Base-by-base conservation (phyloP, 23 red algal genomes). In the Gracilaria gracilis region DNA sequence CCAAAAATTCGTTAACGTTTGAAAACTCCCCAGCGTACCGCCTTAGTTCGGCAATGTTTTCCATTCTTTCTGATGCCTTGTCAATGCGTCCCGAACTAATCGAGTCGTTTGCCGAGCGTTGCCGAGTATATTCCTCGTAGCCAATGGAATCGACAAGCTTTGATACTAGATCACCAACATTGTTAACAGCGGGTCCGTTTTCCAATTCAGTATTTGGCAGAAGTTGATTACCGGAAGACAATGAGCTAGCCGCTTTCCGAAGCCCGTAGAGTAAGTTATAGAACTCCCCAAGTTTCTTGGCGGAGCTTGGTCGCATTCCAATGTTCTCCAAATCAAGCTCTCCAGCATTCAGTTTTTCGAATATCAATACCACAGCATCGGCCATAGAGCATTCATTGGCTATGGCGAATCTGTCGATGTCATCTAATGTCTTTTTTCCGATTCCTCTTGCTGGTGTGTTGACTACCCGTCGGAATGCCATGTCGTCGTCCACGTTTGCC, bases 371-470 rank as follows among this genome's bases (percentile, higher is more conserved):
- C 49, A 78, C 55, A 28, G 69, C 50, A 46, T 64, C 54, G 25
- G 64, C 57, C 86, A 89, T 89, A 35, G 69, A 65, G 27, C 69
- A 47, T 19, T 44, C 81, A 27, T 49, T 12, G 23, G 38, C 12
- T 40, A 67, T 21, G 3, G 85, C 80, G 57, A 79, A 91, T 66
- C 69, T 19, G 13, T 93, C 83, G 21, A 94, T 69, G 14, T 66
- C 79, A 16, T 80, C 82, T 36, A 93, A 4, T 36, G 95, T 92
- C 59, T 75, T 67, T 27, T 73, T 39, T 9, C 95, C 95, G 40
- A 97, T 84, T 27, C 95, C 90, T 32, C 89, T 66, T 23, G 91
- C 75, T 34, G 95, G 89, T n/a, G 61, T 71, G 48, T 93, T 93
- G 39, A 97, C 50, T 21, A 93, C 61, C 15, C 95, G 84, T 33